These are phyloP conservation scores for Blakeslea trispora DNA, from an alignment of 371 early-diverging fungal genomes.

Conservation along the genomic window DNA sequence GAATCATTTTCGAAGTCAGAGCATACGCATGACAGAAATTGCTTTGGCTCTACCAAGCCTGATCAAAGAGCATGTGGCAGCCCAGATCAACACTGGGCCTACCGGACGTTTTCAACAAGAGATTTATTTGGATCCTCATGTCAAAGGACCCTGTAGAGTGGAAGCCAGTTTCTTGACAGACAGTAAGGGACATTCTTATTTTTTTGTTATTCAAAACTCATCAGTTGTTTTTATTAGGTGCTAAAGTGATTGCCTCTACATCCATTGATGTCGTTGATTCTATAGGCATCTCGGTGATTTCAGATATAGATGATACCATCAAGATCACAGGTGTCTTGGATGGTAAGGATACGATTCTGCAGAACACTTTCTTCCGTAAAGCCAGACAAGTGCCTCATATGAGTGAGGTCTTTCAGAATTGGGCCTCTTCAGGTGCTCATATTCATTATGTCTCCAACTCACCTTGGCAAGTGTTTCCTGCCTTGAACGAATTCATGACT, in stretches of 20 bases:
- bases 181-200: slow-evolving; percentile 27
- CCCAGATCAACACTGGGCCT: no score
- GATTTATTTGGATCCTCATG: no score
- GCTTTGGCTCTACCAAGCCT: slow-evolving; percentile 18
- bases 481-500: slow-evolving; percentile 38
- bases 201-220: no score
- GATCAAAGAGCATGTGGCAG: no score
- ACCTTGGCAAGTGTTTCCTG: slow-evolving; percentile 53
- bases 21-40: slow-evolving; percentile 28
- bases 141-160: no score
- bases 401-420: slow-evolving; percentile 39
- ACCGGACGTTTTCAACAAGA: no score
- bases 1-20: slow-evolving; percentile 48
- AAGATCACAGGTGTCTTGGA: slow-evolving; percentile 56
- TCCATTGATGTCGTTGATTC: slow-evolving; percentile 54
- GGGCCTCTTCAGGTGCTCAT: slow-evolving; percentile 37
- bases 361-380: slow-evolving; percentile 48
- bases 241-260: slow-evolving; percentile 14
- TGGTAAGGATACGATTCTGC: slow-evolving; percentile 46
- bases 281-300: slow-evolving; percentile 56
- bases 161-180: no score
- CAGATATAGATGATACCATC: slow-evolving; percentile 70
- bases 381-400: slow-evolving; percentile 45
- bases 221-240: no score
- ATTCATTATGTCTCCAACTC: slow-evolving; percentile 55